Evolutionary conservation across 2,329 filamentous ascomycete species (phyloP).

Genomic region (Xylaria multiplex): DNA sequence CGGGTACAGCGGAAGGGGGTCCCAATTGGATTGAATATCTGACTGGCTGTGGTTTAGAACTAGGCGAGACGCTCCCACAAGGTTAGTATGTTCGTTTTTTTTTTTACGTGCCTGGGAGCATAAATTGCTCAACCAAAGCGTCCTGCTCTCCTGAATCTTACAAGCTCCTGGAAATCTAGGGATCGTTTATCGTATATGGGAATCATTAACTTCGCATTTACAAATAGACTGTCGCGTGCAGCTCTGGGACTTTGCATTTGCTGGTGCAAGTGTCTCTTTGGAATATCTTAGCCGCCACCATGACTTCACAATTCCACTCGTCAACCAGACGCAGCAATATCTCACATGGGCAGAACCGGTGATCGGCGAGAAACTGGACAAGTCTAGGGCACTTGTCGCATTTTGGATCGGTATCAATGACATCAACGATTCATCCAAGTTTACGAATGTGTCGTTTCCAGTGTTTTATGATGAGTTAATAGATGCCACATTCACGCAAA

Average conservation of each 20-base stretch:
- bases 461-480: conserved; percentile 57
- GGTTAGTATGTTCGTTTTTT: not conserved
- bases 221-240: conserved; percentile 55
- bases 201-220: not conserved
- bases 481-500: conserved; percentile 52
- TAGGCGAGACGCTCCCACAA: conserved; percentile 55
- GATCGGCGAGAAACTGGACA: conserved; percentile 48
- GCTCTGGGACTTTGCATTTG: conserved; percentile 67
- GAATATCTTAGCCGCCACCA: conserved; percentile 61
- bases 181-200: too few species aligned
- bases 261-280: conserved; percentile 60
- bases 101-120: not conserved
- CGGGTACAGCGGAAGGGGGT: conserved; percentile 61
- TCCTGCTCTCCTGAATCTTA: too few species aligned
- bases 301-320: conserved; percentile 59
- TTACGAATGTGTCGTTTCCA: conserved; percentile 54
- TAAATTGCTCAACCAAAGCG: not conserved
- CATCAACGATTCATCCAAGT: conserved; percentile 60
- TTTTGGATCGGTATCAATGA: conserved; percentile 69
- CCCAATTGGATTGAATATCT: conserved; percentile 66
- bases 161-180: too few species aligned
- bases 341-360: conserved; percentile 56
- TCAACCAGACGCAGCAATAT: conserved; percentile 62
- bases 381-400: conserved; percentile 54
- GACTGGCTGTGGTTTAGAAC: conserved; percentile 59